A percentile compares a stretch with the other conserved stretches of the same genome.
Evolutionary conservation across 805 yeast species (phyloP).

Genomic region (Candida maltosa): DNA sequence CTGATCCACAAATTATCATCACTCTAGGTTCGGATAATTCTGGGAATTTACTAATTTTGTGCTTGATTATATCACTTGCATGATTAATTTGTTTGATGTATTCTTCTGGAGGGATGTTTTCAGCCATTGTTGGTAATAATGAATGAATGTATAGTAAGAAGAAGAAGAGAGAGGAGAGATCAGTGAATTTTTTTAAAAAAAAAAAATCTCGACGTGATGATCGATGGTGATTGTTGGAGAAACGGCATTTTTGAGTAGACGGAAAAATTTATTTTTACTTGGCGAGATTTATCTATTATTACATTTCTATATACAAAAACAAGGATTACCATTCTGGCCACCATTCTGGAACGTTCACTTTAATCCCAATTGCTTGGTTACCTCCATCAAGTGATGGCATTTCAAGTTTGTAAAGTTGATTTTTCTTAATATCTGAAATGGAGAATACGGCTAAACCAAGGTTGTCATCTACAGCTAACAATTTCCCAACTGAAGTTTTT

Average conservation of each 20-base stretch:
- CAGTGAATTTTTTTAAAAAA: too few relatives aligned
- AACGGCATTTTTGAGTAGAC: too few relatives aligned
- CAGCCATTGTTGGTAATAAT: conserved; percentile 4
- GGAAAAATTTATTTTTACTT: too few relatives aligned
- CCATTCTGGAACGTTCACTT: conserved; percentile 67
- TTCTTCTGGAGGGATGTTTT: conserved; percentile 13
- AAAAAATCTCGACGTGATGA: too few relatives aligned
- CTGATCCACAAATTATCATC: conserved; percentile 91
- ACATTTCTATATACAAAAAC: neutral
- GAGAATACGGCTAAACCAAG: conserved; percentile 64
- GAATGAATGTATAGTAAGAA: neutral
- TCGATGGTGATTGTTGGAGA: too few relatives aligned
- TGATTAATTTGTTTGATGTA: conserved; percentile 10
- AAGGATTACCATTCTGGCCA: conserved; percentile 43
- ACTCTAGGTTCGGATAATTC: conserved; percentile 47
- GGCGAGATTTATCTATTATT: too few relatives aligned
- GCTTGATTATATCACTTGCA: conserved; percentile 8
- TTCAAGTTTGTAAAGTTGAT: conserved; percentile 29
- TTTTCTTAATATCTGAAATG: conserved; percentile 43
- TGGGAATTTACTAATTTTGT: neutral
- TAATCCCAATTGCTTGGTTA: conserved; percentile 36
- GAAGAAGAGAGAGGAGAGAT: neutral
- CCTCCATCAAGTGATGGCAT: conserved; percentile 19
- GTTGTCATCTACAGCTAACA: conserved; percentile 55
- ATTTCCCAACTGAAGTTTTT: conserved; percentile 52